These are phyloP conservation scores for Kazachstania psychrophila DNA, from an alignment of 805 yeast genomes.

Conservation along the genomic window DNA sequence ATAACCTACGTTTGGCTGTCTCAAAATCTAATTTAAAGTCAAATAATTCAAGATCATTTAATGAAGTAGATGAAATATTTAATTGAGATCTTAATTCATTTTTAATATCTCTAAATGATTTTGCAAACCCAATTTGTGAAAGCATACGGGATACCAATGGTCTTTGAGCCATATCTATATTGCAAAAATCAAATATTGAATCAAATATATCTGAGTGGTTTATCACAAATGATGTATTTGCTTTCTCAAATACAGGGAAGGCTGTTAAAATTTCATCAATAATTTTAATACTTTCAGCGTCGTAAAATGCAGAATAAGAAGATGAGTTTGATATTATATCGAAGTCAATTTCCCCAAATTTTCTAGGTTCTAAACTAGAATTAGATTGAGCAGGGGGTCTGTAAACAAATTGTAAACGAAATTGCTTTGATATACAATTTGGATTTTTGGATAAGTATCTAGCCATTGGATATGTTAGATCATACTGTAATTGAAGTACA, in stretches of 20 bases:
- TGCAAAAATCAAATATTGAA: conserved; percentile 70
- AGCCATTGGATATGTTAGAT: conserved; percentile 83
- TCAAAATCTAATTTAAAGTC: conserved; percentile 67
- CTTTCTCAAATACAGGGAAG: conserved; percentile 57
- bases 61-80: conserved; percentile 68
- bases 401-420: conserved; percentile 71
- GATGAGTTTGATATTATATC: conserved; percentile 57
- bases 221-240: conserved; percentile 50
- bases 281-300: conserved; percentile 82
- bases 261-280: conserved; percentile 60
- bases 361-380: conserved; percentile 61
- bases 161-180: conserved; percentile 65
- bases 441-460: conserved; percentile 63
- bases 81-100: conserved; percentile 52
- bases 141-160: conserved; percentile 58
- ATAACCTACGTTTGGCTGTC: conserved; percentile 51
- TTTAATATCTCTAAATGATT: conserved; percentile 50
- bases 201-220: conserved; percentile 79
- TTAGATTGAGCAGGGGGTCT: conserved; percentile 47
- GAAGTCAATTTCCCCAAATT: conserved; percentile 76
- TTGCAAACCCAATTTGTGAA: conserved; percentile 69
- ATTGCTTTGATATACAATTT: conserved; percentile 42
- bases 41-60: conserved; percentile 73
- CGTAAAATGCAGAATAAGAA: conserved; percentile 46
- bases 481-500: conserved; percentile 82